Evolutionary conservation across 768 basidiomycete species (phyloP).

Genomic region (Royoungia palumana): DNA sequence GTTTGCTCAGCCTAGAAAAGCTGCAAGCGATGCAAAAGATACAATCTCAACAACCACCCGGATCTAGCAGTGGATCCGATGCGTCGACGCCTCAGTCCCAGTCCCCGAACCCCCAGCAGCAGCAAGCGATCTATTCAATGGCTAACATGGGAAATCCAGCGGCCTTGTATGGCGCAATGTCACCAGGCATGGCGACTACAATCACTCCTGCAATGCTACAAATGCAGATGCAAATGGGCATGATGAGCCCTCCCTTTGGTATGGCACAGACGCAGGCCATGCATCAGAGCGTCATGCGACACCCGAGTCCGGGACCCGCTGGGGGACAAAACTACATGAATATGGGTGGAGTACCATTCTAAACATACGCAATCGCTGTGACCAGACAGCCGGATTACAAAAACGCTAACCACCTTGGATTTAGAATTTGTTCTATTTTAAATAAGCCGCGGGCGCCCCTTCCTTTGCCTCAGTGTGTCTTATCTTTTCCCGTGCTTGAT

Average conservation of each 20-base stretch:
- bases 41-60: constrained; percentile 30
- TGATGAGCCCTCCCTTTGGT: constrained; percentile 48
- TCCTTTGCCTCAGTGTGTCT: constrained; percentile 17
- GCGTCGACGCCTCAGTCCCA: constrained; percentile 35
- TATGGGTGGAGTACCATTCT: constrained; percentile 36
- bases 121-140: constrained; percentile 48
- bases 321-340: constrained; percentile 45
- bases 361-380: constrained; percentile 14
- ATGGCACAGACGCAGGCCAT: constrained; percentile 66
- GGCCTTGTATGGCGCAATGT: constrained; percentile 35
- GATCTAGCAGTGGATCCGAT: constrained; percentile 26
- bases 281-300: constrained; percentile 83
- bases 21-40: constrained; percentile 85
- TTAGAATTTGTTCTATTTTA: constrained; percentile 29
- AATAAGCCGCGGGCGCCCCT: constrained; percentile 4
- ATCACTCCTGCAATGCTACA: constrained; percentile 34
- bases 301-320: constrained; percentile 64
- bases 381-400: constrained; percentile 5
- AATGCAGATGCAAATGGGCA: constrained; percentile 51
- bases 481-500: constrained; percentile 16
- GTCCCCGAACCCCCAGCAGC: constrained; percentile 40
- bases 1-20: constrained; percentile 35
- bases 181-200: constrained; percentile 28
- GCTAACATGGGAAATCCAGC: constrained; percentile 44
- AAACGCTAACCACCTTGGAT: constrained; percentile 13